phyloP scores from a whole-genome alignment of 352 stramenopile genomes.

The Thalassiosira tumida region DNA sequence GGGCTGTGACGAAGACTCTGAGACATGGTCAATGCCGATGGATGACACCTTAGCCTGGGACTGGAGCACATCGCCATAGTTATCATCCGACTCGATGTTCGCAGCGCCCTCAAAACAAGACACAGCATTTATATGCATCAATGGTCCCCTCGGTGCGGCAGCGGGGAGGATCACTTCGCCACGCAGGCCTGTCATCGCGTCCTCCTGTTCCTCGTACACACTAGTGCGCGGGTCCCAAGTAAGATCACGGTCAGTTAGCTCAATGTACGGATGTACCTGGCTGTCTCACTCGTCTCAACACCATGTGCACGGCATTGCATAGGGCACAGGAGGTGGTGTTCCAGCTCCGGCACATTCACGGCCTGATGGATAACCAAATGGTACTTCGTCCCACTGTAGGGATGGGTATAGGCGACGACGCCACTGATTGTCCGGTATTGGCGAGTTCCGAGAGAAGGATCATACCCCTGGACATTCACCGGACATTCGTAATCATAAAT shows the following conservation, averaged over 20 bases:
- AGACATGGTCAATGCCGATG: neutral
- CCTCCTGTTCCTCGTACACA: neutral
- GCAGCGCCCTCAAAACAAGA: neutral
- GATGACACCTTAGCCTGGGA: neutral
- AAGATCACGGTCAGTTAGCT: neutral
- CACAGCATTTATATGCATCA: neutral
- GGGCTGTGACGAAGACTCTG: neutral
- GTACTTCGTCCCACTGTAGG: neutral
- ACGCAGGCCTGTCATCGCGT: neutral
- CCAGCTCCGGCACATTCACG: neutral
- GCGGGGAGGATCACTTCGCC: neutral
- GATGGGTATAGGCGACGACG: neutral
- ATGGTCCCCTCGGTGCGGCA: neutral
- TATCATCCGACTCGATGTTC: neutral
- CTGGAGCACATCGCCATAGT: neutral
- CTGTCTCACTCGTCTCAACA: neutral
- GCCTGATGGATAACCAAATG: neutral
- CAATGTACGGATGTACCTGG: neutral
- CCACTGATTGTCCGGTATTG: neutral
- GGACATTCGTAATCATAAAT: no score
- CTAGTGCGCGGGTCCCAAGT: neutral
- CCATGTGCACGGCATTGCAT: conserved; percentile 43
- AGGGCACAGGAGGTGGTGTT: neutral
- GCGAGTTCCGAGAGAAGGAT: no score
- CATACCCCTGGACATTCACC: no score